A percentile compares a stretch with the other conserved stretches of the same genome.
Evolutionary conservation across 768 basidiomycete species (phyloP).

Genomic region (Cubamyces sp.): DNA sequence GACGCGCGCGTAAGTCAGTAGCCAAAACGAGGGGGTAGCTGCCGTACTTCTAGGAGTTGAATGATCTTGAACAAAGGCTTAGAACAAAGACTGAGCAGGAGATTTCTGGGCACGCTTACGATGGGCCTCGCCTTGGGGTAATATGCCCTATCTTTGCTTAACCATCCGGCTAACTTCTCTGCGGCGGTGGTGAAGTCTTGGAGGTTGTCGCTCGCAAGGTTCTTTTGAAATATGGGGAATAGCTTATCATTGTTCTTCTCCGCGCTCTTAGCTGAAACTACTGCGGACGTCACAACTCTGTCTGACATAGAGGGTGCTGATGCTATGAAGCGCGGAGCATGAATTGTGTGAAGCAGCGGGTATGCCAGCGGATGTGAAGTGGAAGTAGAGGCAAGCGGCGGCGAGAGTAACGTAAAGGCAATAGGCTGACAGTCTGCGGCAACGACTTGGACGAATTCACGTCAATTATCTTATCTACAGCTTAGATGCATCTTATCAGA

Average conservation of each 20-base stretch:
- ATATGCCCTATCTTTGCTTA: slow-evolving; percentile 30
- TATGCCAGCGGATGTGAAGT: not conserved
- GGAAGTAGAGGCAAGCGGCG: not conserved
- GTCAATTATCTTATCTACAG: slow-evolving; percentile 7
- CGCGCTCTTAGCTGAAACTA: slow-evolving; percentile 11
- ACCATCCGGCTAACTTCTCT: slow-evolving; percentile 27
- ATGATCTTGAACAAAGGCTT: slow-evolving; percentile 21
- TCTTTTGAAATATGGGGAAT: slow-evolving; percentile 25
- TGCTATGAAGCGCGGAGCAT: too few relatives aligned
- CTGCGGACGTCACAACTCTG: too few relatives aligned
- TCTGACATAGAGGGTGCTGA: too few relatives aligned
- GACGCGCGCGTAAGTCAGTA: not conserved
- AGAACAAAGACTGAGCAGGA: not conserved
- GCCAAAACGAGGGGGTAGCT: not conserved
- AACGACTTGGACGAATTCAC: too few relatives aligned
- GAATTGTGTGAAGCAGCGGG: too few relatives aligned
- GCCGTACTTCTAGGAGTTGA: slow-evolving; percentile 26
- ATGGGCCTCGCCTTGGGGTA: slow-evolving; percentile 29
- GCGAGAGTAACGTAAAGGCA: not conserved
- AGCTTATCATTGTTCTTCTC: slow-evolving; percentile 30
- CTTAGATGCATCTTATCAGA: slow-evolving; percentile 12
- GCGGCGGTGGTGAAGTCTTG: slow-evolving; percentile 17
- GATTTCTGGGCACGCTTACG: slow-evolving; percentile 21
- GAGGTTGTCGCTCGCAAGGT: slow-evolving; percentile 15
- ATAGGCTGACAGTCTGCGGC: too few relatives aligned